Evolutionary conservation across 768 basidiomycete genomes (phyloP), one percentile per base, ranked within the genome.

Genomic region (Boletus vermiculosoides): DNA sequence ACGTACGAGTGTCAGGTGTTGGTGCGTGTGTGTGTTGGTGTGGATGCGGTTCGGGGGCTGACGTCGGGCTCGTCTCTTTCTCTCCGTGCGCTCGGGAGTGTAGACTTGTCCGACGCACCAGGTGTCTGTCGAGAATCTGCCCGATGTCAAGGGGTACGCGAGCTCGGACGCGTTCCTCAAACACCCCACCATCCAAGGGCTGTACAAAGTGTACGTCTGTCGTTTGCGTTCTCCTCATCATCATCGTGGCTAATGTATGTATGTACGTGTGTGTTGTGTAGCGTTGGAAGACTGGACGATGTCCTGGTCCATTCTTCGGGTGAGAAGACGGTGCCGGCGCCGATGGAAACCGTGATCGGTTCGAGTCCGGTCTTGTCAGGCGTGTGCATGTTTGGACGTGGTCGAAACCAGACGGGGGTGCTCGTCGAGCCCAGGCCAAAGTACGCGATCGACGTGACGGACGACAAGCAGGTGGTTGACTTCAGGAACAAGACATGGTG

Each of bases 161-260:
- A 79, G 74, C 12, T 74, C 73, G 3, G 80, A 81, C 64, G 61
- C 79, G 8, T 79, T 76, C 57, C 15, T 73, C 34, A 71, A 68
- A 25, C 81, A 82, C 57, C 78, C 81, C 1, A 76, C 73, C 7
- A 73, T 75, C 11, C 62, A 71, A 4, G 66, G 71, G 15, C 63
- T 77, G n/a, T 83, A 76, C 70, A 79, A 73, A 62, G 66, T 79
- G 78, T 80, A 52, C 11, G 55, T 55, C 36, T 5, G n/a, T 41
- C 20, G 41, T 20, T 37, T 25, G n/a, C 20, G 11, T n/a, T n/a
- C n/a, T n/a, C n/a, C n/a, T n/a, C n/a, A n/a, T n/a, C n/a, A n/a
- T n/a, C n/a, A n/a, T n/a, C n/a, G n/a, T n/a, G 25, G 25, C 25
- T 5, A 5, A 25, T 25, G 5, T 25, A 25, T 25, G 5, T 25